These are phyloP conservation scores for Calonectria hongkongensis DNA, from an alignment of 2,329 filamentous ascomycete genomes.

Conservation along the genomic window DNA sequence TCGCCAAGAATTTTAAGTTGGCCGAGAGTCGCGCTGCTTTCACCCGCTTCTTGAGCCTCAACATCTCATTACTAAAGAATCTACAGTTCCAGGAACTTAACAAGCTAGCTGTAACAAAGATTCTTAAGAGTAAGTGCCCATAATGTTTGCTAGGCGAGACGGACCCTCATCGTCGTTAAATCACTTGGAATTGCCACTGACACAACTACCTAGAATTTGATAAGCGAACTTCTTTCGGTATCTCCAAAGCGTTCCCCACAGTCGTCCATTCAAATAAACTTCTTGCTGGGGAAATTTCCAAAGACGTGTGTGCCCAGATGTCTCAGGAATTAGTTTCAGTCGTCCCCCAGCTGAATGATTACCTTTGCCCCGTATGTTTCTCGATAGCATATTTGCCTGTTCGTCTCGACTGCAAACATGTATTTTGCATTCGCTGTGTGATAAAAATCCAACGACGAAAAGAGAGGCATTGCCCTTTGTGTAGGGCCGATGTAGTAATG, in stretches of 20 bases:
- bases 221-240: constrained; percentile 85
- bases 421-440: constrained; percentile 90
- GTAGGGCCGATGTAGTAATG: constrained; percentile 82
- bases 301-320: constrained; percentile 84
- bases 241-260: constrained; percentile 77
- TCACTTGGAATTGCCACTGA: constrained; percentile 36
- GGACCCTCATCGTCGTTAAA: no score
- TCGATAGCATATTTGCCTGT: constrained; percentile 88
- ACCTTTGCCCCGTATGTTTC: constrained; percentile 87
- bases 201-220: constrained; percentile 81
- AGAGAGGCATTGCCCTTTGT: constrained; percentile 84
- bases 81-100: constrained; percentile 92
- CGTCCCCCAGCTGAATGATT: constrained; percentile 90
- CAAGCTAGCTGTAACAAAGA: constrained; percentile 84
- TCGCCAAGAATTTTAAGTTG: constrained; percentile 79
- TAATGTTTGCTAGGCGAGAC: neutral
- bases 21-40: constrained; percentile 79
- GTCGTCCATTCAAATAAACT: constrained; percentile 76
- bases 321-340: constrained; percentile 82
- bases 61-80: constrained; percentile 84
- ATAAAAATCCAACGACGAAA: constrained; percentile 85
- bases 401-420: constrained; percentile 82
- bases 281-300: constrained; percentile 81
- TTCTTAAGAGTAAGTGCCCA: constrained; percentile 83
- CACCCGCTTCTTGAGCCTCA: constrained; percentile 81